Conservation (phyloP, 352 stramenopile genomes). For the Achlya hypogyna region DNA sequence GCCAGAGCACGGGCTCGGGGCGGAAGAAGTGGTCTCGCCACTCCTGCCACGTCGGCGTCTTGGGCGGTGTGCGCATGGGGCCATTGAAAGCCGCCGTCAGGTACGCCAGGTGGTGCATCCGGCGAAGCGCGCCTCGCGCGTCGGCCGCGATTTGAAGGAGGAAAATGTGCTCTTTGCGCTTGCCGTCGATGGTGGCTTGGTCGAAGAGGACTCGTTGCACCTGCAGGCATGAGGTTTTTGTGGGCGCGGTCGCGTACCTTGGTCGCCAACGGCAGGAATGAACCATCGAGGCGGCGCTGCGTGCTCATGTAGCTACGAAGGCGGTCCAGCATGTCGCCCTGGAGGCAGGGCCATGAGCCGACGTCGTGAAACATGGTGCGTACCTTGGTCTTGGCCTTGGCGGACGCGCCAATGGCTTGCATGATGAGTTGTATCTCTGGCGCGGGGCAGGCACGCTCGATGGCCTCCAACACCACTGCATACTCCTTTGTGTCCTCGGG, state of each 20-base stretch:
- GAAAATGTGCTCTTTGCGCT: conserved; percentile 34
- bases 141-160: conserved; percentile 36
- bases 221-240: conserved; percentile 17
- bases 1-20: conserved; percentile 51
- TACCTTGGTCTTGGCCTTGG: conserved; percentile 31
- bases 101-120: conserved; percentile 71
- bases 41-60: not conserved
- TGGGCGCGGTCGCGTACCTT: conserved; percentile 42
- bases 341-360: conserved; percentile 17
- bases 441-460: conserved; percentile 28
- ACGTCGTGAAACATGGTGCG: conserved; percentile 30
- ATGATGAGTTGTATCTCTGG: conserved; percentile 2
- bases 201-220: not conserved
- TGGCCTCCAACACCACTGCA: conserved; percentile 32
- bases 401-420: not conserved
- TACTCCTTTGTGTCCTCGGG: conserved; percentile 12
- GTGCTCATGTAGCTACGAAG: conserved; percentile 25
- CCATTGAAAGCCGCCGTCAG: conserved; percentile 22
- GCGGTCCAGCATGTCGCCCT: conserved; percentile 11
- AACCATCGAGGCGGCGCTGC: conserved; percentile 63
- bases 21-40: conserved; percentile 8
- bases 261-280: conserved; percentile 44
- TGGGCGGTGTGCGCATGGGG: conserved; percentile 6
- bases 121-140: conserved; percentile 39
- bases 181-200: conserved; percentile 3